Evolutionary conservation across 805 yeast genomes (phyloP).

Genomic region (Metschnikowia borealis): DNA sequence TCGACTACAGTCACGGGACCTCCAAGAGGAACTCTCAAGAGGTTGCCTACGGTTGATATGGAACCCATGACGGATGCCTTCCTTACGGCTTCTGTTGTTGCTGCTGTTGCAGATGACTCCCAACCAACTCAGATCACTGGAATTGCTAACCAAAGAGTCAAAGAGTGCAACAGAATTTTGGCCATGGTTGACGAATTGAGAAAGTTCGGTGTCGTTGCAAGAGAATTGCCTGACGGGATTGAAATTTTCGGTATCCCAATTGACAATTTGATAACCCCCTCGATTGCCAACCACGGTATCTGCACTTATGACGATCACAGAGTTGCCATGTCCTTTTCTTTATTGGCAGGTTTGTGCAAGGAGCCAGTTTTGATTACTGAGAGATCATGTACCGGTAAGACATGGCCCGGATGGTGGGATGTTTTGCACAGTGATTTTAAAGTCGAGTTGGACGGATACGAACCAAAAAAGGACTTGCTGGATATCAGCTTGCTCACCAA

Average conservation of each 20-base stretch:
- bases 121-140: slow-evolving; percentile 75
- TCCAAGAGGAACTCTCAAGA: slow-evolving; percentile 58
- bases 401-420: slow-evolving; percentile 99
- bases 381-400: slow-evolving; percentile 90
- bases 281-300: slow-evolving; percentile 50
- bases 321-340: slow-evolving; percentile 95
- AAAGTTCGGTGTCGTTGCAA: slow-evolving; percentile 83
- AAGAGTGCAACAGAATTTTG: slow-evolving; percentile 92
- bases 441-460: slow-evolving; percentile 68
- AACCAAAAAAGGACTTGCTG: slow-evolving; percentile 26
- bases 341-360: slow-evolving; percentile 70
- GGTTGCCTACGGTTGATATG: slow-evolving; percentile 83
- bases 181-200: slow-evolving; percentile 90
- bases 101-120: slow-evolving; percentile 72
- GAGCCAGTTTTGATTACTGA: slow-evolving; percentile 72
- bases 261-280: slow-evolving; percentile 52
- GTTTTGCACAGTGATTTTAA: slow-evolving; percentile 66
- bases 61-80: slow-evolving; percentile 99
- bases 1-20: slow-evolving; percentile 95
- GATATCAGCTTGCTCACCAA: slow-evolving; percentile 18
- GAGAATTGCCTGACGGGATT: slow-evolving; percentile 89
- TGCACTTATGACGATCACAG: slow-evolving; percentile 92
- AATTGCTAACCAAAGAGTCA: slow-evolving; percentile 96
- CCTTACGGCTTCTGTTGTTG: slow-evolving; percentile 92
- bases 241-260: slow-evolving; percentile 69